Evolutionary conservation across 257 asterid species (phyloP), one percentile per base, ranked within the genome.

Genomic region (Coffea eugenioides): DNA sequence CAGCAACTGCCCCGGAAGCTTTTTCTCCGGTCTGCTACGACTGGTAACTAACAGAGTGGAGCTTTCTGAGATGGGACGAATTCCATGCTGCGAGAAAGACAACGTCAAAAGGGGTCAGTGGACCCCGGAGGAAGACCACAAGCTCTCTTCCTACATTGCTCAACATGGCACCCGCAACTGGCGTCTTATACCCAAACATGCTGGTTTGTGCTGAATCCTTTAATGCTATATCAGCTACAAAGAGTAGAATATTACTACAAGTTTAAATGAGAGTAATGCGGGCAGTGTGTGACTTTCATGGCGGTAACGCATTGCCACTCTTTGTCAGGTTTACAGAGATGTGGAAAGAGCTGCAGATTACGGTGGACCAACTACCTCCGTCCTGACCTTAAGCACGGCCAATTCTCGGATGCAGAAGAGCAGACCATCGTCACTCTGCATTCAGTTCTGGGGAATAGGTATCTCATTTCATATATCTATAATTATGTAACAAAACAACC

Each of bases 141-240:
- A 93, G 88, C 90, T 95, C 12, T 93, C 98, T 0, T 95, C 99
- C 34, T 95, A 95, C 90, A 93, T 95, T 82, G 93, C 98, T 65
- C 98, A 93, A 74, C 91, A 95, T 71, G 99, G 99, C 61, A 95
- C 99, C 13, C 85, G 97, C 23, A 95, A 95, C 79, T 95, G 99
- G 99, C 97, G 99, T 18, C 97, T 95, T 87, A 93, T 95, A 75
- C 99, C 99, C 78, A 95, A 95, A 72, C 94, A 95, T 48, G 99
- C 99, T 18, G 98, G 97, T 92, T 27, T 31, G 77, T 78, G 46
- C 64, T n/a, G 68, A 27, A 11, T 31, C n/a, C 23, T 43, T 11
- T 31, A 31, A 31, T 31, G 34, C 25, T 62, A 2, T 18, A 0
- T 71, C 49, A 18, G 18, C 5, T 39, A 39, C 11, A 18, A 12